Evolutionary conservation across 371 early-diverging fungal species (phyloP).

Genomic region (Polyrhizophydium stewartii): DNA sequence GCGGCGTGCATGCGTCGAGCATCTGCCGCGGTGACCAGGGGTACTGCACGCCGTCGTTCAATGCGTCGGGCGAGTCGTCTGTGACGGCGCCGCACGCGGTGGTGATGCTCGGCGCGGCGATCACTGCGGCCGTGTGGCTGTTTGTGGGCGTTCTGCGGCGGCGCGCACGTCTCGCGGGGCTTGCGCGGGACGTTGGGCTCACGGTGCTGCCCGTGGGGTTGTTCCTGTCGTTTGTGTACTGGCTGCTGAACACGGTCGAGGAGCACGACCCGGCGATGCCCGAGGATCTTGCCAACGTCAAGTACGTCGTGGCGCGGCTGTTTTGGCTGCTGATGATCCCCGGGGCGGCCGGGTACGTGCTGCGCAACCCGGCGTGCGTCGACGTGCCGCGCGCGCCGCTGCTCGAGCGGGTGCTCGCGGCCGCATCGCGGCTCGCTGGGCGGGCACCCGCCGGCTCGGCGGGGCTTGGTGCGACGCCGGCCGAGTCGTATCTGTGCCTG

Average conservation of each 20-base stretch:
- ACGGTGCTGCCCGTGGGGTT: slow-evolving; percentile 4
- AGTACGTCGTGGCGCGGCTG: no score
- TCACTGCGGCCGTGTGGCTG: slow-evolving; percentile 13
- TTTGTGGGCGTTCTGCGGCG: slow-evolving; percentile 8
- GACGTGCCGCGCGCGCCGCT: no score
- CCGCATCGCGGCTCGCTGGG: no score
- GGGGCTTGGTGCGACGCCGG: no score
- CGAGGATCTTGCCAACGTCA: no score
- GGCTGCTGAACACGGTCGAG: slow-evolving; percentile 57
- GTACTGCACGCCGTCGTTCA: slow-evolving; percentile 67
- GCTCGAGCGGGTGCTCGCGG: no score
- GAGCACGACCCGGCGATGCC: slow-evolving; percentile 33
- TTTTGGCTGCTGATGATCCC: no score
- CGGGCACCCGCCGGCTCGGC: no score
- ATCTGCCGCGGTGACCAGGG: slow-evolving; percentile 88
- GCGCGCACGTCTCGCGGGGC: slow-evolving; percentile 15
- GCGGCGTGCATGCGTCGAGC: slow-evolving; percentile 41
- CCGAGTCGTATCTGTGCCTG: slow-evolving; percentile 49
- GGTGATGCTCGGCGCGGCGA: slow-evolving; percentile 14
- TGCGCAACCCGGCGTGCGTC: no score
- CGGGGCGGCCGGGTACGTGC: no score
- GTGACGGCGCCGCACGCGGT: slow-evolving; percentile 25
- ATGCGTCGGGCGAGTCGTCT: slow-evolving; percentile 35
- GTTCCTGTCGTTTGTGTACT: slow-evolving; percentile 49
- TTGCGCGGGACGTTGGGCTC: slow-evolving; percentile 1